These are phyloP conservation scores for Saxophila tyrrhenica DNA, from an alignment of 495 filamentous ascomycete genomes.

Conservation along the genomic window DNA sequence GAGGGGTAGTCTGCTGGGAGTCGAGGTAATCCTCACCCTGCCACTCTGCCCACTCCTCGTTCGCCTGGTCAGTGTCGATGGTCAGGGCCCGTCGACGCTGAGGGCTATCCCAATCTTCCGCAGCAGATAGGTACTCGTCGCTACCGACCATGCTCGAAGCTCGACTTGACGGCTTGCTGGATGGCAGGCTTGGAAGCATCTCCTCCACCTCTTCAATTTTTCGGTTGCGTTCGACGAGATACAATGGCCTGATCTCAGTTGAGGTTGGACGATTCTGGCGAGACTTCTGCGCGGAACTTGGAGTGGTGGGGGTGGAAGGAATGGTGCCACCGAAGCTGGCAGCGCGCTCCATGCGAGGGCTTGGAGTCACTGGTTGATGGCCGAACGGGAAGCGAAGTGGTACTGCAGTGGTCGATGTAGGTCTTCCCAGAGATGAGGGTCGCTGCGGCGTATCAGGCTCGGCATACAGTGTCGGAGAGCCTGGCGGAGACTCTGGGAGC, in stretches of 20 bases:
- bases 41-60: neutral
- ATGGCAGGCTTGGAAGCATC: constrained; percentile 25
- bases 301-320: constrained; percentile 18
- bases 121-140: constrained; percentile 32
- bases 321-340: constrained; percentile 18
- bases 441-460: constrained; percentile 4
- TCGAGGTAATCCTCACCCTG: constrained; percentile 22
- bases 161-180: constrained; percentile 24
- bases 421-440: constrained; percentile 5
- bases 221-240: constrained; percentile 33
- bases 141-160: constrained; percentile 24
- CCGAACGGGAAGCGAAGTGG: constrained; percentile 25
- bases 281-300: constrained; percentile 20
- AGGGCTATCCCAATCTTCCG: constrained; percentile 16
- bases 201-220: constrained; percentile 30
- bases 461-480: constrained; percentile 3
- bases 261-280: constrained; percentile 19
- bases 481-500: constrained; percentile 6
- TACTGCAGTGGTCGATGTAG: constrained; percentile 26
- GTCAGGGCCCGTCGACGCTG: neutral
- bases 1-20: constrained; percentile 28
- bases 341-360: constrained; percentile 6
- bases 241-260: constrained; percentile 30
- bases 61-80: constrained; percentile 11
- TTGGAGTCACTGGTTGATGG: constrained; percentile 1